Base-by-base conservation (phyloP, 2,329 filamentous ascomycete genomes). In the Fusarium annulatum region DNA sequence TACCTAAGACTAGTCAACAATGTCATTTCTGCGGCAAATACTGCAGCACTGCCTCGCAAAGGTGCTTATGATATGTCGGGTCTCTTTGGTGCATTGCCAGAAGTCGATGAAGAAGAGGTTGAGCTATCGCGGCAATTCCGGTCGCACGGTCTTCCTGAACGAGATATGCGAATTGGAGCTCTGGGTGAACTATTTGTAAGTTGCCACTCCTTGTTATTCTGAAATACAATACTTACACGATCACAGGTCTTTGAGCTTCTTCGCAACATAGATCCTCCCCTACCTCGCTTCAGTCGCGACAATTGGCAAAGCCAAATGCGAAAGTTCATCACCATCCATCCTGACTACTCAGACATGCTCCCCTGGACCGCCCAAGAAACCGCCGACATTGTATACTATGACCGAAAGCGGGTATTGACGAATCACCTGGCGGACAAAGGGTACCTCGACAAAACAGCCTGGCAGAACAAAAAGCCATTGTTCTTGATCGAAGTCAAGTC, bases 401-500 rank as follows among this genome's bases (percentile, higher is more conserved):
- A 88, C 69, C 23, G 26, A 2, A 34, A 73, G 7, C 74, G 82
- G 28, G 57, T 38, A 0, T 66, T 86, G 63, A 85, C 86, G 3
- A 52, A 61, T 2, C 41, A 81, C 9, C 65, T 86, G 5, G 75
- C 83, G 7, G 71, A 79, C 11, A 76, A 76, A n/a, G 80, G 81
- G 5, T 81, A 85, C 58, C 73, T 84, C 1, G 64, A 71, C 11
- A 34, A 48, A 28, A 64, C 69, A 3, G n/a, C 42, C 0, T 85
- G 82, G 80, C 34, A 43, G 16, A 73, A 49, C 16, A 67, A 64
- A 56, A 72, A 55, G 7, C 85, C 82, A 2, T 71, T 80, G 38
- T 88, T 87, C 70, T 84, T 82, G 28, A 83, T 89, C 5, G 87
- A 89, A 62, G 87, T 89, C 41, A 89, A 88, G 73, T 82, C 85